Percentiles rank a stretch among this genome's conserved stretches.
phyloP scores from a whole-genome alignment of 2,329 filamentous ascomycete genomes.

The Exophiala sideris region DNA sequence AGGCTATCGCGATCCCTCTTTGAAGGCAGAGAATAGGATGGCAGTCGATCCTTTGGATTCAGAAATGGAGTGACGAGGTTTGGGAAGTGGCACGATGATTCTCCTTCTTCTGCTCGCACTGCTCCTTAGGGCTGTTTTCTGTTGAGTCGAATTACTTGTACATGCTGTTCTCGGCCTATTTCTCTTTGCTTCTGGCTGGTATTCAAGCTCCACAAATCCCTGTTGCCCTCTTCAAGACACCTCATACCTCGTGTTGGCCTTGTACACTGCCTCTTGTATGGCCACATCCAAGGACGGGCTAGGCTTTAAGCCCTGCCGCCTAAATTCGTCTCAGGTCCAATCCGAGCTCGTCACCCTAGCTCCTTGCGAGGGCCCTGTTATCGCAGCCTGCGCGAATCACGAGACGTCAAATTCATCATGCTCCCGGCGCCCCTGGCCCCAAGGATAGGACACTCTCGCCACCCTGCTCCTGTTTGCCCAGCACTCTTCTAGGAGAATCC shows the following conservation, averaged over 20 bases:
- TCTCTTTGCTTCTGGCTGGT: neutral
- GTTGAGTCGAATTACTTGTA: no score
- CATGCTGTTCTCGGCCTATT: no score
- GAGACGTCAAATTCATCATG: slow-evolving; percentile 7
- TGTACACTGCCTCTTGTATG: slow-evolving; percentile 3
- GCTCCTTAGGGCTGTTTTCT: no score
- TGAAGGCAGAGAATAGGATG: no score
- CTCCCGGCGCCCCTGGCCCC: neutral
- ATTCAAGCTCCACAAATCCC: neutral
- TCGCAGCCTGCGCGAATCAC: slow-evolving; percentile 19
- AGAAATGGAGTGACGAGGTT: no score
- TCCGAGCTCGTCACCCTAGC: slow-evolving; percentile 8
- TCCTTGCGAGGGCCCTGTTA: slow-evolving; percentile 6
- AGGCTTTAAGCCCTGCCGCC: slow-evolving; percentile 11
- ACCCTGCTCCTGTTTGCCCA: slow-evolving; percentile 2
- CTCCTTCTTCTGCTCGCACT: neutral
- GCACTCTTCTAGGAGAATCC: neutral
- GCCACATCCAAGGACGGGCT: slow-evolving; percentile 7
- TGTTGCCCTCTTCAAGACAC: slow-evolving; percentile 3
- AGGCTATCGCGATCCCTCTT: no score
- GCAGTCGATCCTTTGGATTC: no score
- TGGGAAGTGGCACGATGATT: no score
- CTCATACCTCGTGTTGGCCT: slow-evolving; percentile 20
- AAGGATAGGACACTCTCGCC: slow-evolving; percentile 8
- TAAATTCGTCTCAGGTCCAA: slow-evolving; percentile 17